phyloP scores from a whole-genome alignment of 2,329 filamentous ascomycete genomes.

The Fusarium incarnatum region DNA sequence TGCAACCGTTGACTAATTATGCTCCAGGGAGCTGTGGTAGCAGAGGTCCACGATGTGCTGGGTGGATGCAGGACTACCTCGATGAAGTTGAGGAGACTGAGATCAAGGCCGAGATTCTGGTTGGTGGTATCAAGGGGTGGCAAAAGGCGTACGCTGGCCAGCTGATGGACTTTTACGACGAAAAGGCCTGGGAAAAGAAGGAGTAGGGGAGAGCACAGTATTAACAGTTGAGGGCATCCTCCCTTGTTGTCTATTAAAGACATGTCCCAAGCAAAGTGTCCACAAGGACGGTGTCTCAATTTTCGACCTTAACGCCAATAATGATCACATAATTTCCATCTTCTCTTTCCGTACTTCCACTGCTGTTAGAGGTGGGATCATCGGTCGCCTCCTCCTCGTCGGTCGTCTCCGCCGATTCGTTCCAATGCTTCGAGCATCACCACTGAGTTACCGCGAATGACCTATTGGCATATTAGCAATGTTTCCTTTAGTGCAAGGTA shows the following conservation, averaged over 20 bases:
- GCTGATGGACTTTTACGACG: slow-evolving; percentile 64
- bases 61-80: slow-evolving; percentile 69
- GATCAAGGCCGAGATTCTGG: slow-evolving; percentile 61
- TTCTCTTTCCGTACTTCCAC: slow-evolving; percentile 18
- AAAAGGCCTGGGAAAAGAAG: slow-evolving; percentile 51
- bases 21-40: slow-evolving; percentile 61
- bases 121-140: slow-evolving; percentile 68
- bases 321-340: slow-evolving; percentile 41
- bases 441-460: slow-evolving; percentile 97
- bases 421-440: slow-evolving; percentile 93
- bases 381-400: slow-evolving; percentile 53
- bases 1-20: background rate
- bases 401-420: slow-evolving; percentile 73
- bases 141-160: slow-evolving; percentile 60
- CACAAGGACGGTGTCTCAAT: slow-evolving; percentile 40
- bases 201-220: slow-evolving; percentile 38
- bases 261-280: slow-evolving; percentile 39
- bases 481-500: background rate
- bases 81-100: slow-evolving; percentile 56
- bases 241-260: slow-evolving; percentile 50
- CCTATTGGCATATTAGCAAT: slow-evolving; percentile 61
- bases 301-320: slow-evolving; percentile 53
- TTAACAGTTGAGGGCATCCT: slow-evolving; percentile 36
- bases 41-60: slow-evolving; percentile 64
- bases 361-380: slow-evolving; percentile 9